A percentile compares a stretch with the other conserved stretches of the same genome.
phyloP scores from a whole-genome alignment of 768 basidiomycete genomes.

The Tulasnella calospora region DNA sequence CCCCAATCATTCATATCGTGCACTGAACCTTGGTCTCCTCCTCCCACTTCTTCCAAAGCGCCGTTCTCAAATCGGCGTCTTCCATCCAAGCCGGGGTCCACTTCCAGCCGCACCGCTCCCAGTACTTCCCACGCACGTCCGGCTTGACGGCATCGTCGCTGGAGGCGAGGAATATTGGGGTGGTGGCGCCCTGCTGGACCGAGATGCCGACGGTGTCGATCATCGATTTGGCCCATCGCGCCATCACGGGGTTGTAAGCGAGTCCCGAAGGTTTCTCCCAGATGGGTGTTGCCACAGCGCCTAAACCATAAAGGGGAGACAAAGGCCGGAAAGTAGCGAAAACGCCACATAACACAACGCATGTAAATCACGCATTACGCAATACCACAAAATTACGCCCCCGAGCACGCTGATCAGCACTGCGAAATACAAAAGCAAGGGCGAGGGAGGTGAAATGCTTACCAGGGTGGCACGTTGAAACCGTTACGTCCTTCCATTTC shows the following conservation, averaged over 20 bases:
- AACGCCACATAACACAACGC: background rate
- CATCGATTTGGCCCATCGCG: slow-evolving; percentile 6
- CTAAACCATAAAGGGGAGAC: slow-evolving; percentile 8
- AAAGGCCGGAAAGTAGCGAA: background rate
- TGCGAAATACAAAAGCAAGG: background rate
- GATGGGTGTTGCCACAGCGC: slow-evolving; percentile 13
- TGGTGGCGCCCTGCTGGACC: slow-evolving; percentile 19
- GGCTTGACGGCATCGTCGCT: background rate
- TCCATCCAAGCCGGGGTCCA: slow-evolving; percentile 26
- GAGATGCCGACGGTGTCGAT: slow-evolving; percentile 14
- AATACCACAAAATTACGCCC: no score
- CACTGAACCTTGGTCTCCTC: slow-evolving; percentile 9
- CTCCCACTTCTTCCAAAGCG: slow-evolving; percentile 21
- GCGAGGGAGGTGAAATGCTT: background rate
- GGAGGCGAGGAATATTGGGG: slow-evolving; percentile 17
- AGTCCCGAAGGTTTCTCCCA: background rate
- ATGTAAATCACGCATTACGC: background rate
- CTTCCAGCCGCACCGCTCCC: slow-evolving; percentile 25
- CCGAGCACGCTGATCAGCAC: background rate
- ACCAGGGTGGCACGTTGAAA: slow-evolving; percentile 22
- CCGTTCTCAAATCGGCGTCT: slow-evolving; percentile 14
- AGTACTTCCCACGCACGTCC: slow-evolving; percentile 20
- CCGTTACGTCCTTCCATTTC: slow-evolving; percentile 2
- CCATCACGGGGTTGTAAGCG: slow-evolving; percentile 19
- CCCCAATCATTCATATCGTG: background rate